Base-by-base conservation (phyloP, 2,329 filamentous ascomycete species). In the Aureobasidium namibiae region DNA sequence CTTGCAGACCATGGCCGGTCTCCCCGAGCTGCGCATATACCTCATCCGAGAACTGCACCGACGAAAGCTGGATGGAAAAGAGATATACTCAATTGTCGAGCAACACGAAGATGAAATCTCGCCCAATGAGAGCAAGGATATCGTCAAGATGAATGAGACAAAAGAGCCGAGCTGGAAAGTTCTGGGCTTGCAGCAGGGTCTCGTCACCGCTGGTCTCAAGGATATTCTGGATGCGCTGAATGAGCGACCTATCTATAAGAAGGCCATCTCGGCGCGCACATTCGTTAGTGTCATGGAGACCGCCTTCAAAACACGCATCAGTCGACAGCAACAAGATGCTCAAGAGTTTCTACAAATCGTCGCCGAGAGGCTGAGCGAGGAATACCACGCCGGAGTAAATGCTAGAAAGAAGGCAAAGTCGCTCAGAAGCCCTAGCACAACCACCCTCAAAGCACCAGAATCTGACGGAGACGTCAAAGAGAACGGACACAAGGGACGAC, bases 291-390 rank as follows among this genome's bases (percentile, higher is more conserved):
- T 89, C 0, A 78, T 99, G 54, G 94, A 99, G 75, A 78, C 79
- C 31, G 91, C 92, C 0, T 99, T 96, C 69, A 84, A 85, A 59
- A 92, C 95, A 67, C 85, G 89, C 66, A 95, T 99, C 66, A 96
- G 89, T 70, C 82, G 92, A 57, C 90, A 94, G 69, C 94, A 99
- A 74, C 94, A 99, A 73, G 94, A 99, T 76, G 94, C 94, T 11
- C 94, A 99, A 69, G 94, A 99, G 72, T 96, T 99, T 64, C 75
- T 99, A 59, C 94, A 99, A 75, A 87, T 97, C 52, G 87, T 99
- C 13, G 88, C 90, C 2, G 92, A 99, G 75, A 82, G 92, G 56
- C 78, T 99, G 59, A 91, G 90, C 67, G 94, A 99, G 69, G 94
- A 99, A 73, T 96, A 96, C 68, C 86, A 95, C 69, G 91, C 91